Percentiles rank a stretch among this genome's conserved stretches.
Evolutionary conservation across 2,329 filamentous ascomycete genomes (phyloP).

Genomic region (Curvularia hawaiiensis): DNA sequence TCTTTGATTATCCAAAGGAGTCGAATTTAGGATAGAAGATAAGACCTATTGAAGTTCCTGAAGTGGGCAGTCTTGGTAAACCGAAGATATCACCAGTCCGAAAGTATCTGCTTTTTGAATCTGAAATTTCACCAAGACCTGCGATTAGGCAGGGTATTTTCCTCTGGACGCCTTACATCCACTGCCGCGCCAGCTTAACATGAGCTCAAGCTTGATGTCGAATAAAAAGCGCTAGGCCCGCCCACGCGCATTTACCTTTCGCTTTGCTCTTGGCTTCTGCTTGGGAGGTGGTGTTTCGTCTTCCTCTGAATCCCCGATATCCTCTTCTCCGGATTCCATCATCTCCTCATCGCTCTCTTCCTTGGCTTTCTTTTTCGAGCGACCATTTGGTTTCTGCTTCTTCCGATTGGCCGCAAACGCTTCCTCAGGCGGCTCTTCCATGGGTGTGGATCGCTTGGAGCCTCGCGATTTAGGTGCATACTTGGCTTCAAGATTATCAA

Average conservation of each 20-base stretch:
- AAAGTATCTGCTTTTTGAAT: background rate
- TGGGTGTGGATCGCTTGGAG: conserved; percentile 52
- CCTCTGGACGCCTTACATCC: conserved; percentile 10
- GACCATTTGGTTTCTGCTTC: conserved; percentile 30
- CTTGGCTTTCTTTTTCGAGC: conserved; percentile 27
- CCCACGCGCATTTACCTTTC: conserved; percentile 22
- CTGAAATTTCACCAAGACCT: background rate
- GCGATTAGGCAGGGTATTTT: conserved; percentile 9
- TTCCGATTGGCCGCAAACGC: conserved; percentile 54
- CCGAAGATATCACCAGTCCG: background rate
- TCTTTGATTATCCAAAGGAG: background rate
- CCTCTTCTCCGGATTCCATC: conserved; percentile 32
- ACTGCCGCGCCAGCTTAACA: background rate
- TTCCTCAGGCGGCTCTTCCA: conserved; percentile 67
- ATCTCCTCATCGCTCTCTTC: conserved; percentile 28
- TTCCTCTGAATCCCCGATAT: conserved; percentile 34
- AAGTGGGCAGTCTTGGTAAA: background rate
- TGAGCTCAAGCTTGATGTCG: background rate
- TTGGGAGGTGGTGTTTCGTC: conserved; percentile 25
- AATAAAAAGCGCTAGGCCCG: conserved; percentile 20
- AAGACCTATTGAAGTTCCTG: background rate
- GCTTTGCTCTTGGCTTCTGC: conserved; percentile 28
- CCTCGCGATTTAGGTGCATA: conserved; percentile 47
- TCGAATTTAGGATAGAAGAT: background rate
- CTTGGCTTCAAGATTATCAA: conserved; percentile 42